Base-by-base conservation (phyloP, 495 filamentous ascomycete genomes). In the Lasiosphaeris hirsuta region DNA sequence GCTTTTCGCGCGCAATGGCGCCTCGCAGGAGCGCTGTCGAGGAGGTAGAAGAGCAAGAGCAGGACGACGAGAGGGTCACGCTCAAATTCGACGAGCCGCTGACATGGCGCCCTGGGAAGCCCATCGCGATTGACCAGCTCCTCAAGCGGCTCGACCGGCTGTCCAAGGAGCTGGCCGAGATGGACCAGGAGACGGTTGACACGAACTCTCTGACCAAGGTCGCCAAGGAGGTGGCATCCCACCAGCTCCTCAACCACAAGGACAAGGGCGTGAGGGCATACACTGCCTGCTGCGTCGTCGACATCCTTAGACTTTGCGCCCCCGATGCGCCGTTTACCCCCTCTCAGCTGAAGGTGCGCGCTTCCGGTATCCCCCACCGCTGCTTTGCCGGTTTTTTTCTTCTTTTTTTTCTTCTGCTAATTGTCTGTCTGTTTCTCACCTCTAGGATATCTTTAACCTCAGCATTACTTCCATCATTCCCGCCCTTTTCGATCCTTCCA, bases 291-390 rank as follows among this genome's bases (percentile, higher is more conserved):
- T 97, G 92, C 69, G 78, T 97, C 62, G 92, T 96, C 41, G 95
- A 99, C 69, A 90, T 99, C 54, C 83, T 99, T 70, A 84, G 90
- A 63, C 78, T 99, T 30, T 96, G 92, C 76, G 94, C 94, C 34
- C 94, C 94, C 4, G 86, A 97, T 82, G 94, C 94, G 71, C 94
- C 94, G 10, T 97, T 95, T 73, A 96, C 90, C 9, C 84, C 79
- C 33, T 82, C 85, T 49, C 93, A 97, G 72, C 78, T 99, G 33
- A 96, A 94, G 88, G 92, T 96, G 50, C 18, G 70, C 54, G 57
- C 13, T 37, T 42, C 7, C 43, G 13, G 51, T 13, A 38, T 9
- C 36, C 40, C n/a, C n/a, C 9, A n/a, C 47, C 10, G 6, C 14
- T 17, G 10, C 2, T 14, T 14, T 40, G 23, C 51, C 39, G 40